Evolutionary conservation across 2,329 filamentous ascomycete species (phyloP), one percentile per base, ranked within the genome.

Genomic region (Aureobasidium pullulans): DNA sequence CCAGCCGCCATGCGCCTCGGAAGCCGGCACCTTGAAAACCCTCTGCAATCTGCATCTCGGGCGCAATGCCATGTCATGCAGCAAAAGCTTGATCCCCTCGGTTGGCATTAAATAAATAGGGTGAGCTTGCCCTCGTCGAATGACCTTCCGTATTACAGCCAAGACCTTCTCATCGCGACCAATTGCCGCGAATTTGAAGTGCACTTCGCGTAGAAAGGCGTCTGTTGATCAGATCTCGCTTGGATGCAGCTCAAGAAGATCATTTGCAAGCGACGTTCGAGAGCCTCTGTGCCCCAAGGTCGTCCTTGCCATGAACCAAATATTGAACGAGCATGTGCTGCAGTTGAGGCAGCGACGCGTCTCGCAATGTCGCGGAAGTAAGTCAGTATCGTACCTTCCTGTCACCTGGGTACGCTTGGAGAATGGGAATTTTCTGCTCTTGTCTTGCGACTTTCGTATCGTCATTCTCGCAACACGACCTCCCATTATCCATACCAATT

Each of bases 171-270:
- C 28, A 34, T 43, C 13, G 43, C 19, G 32, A 47, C 23, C 47
- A 7, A 11, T 40, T 31, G 16, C 32, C 52, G 40, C 29, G 11
- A 37, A 37, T 10, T 16, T 32, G 29, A 34, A 16, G 13, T 56
- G 40, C 42, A 37, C 54, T 32, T 57, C 54, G 54, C 54, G 42
- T 57, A 57, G 28, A 40, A 8, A 19, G 29, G 37, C 42, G 43
- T 40, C 23, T 40, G 54, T 31, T 39, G 54, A 57, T 57, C 54
- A 46, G 54, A 57, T 47, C 42, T 57, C 54, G 54, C 54, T 57
- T 57, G 54, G 52, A 56, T 40, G 52, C 52, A 56, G 52, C 9
- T 43, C 28, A 16, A 34, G 50, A 34, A 54, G 50, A 54, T 54
- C 50, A 19, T 29, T 43, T 10, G n/a, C 54, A 57, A 57, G 54